Evolutionary conservation across 805 yeast genomes (phyloP).

Genomic region (Starmerella scarabaei): DNA sequence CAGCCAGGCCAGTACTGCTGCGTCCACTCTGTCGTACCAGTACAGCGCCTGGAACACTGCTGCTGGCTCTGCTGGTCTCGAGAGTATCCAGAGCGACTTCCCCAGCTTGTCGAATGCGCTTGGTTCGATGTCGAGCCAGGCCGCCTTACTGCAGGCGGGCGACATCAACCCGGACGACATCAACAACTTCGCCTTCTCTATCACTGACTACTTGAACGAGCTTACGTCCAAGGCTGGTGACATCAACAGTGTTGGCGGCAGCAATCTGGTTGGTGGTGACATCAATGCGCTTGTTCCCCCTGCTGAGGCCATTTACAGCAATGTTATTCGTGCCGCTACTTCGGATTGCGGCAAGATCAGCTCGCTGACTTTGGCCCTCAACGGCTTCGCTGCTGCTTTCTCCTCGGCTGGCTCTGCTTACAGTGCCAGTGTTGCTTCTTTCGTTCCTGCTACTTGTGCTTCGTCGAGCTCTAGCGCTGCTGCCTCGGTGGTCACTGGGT

Average conservation of each 20-base stretch:
- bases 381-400: neutral
- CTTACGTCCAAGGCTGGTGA: constrained; percentile 19
- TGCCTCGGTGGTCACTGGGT: neutral
- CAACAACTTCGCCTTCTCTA: constrained; percentile 9
- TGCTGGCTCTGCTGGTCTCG: no score
- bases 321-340: constrained; percentile 5
- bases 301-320: constrained; percentile 16
- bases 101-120: no score
- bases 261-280: constrained; percentile 19
- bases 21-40: no score
- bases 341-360: constrained; percentile 6
- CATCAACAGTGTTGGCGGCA: constrained; percentile 20
- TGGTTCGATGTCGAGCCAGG: no score
- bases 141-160: no score
- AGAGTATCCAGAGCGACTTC: no score
- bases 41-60: no score
- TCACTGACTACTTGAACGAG: constrained; percentile 14
- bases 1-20: no score
- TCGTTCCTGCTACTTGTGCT: no score
- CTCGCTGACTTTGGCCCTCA: neutral
- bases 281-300: constrained; percentile 15
- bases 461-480: no score
- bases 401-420: neutral
- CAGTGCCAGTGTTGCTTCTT: no score
- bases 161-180: constrained; percentile 10